A percentile compares a stretch with the other conserved stretches of the same genome.
Evolutionary conservation across 75 land plant genomes (phyloP).

Genomic region (Sequoia sempervirens): DNA sequence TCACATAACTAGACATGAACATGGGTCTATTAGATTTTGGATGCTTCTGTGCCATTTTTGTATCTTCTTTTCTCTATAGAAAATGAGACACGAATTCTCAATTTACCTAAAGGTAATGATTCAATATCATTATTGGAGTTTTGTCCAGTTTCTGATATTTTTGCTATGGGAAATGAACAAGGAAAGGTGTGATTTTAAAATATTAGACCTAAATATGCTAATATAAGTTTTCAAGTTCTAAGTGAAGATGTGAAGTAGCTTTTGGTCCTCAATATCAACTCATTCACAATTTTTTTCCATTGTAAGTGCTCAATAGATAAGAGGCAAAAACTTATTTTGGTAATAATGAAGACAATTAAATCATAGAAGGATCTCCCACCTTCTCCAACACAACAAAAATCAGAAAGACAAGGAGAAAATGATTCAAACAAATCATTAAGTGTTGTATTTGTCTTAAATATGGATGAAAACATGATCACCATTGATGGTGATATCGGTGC

Average conservation of each 20-base stretch:
- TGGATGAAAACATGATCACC: slow-evolving; percentile 38
- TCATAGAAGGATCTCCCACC: neutral
- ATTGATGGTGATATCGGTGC: slow-evolving; percentile 48
- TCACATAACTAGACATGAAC: too few relatives aligned
- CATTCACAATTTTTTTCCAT: slow-evolving; percentile 31
- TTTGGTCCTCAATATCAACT: slow-evolving; percentile 38
- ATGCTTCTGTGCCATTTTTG: too few relatives aligned
- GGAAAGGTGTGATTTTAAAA: too few relatives aligned
- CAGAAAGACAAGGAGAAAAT: slow-evolving; percentile 5
- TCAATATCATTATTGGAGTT: slow-evolving; percentile 73
- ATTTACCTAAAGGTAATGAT: slow-evolving; percentile 27
- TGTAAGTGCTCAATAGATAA: slow-evolving; percentile 19
- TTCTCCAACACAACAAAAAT: slow-evolving; percentile 14
- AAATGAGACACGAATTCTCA: slow-evolving; percentile 33
- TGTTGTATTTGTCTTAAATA: slow-evolving; percentile 28
- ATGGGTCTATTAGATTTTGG: too few relatives aligned
- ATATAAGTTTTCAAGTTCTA: too few relatives aligned
- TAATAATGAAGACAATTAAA: slow-evolving; percentile 7
- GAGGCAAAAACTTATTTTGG: slow-evolving; percentile 31
- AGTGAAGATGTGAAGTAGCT: too few relatives aligned
- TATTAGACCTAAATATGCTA: too few relatives aligned
- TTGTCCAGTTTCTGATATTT: slow-evolving; percentile 34
- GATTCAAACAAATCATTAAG: slow-evolving; percentile 2
- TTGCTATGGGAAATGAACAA: slow-evolving; percentile 63
- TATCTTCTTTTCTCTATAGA: too few relatives aligned